Base-by-base conservation (phyloP, 495 filamentous ascomycete species). In the Xanthoparmelia taractica region DNA sequence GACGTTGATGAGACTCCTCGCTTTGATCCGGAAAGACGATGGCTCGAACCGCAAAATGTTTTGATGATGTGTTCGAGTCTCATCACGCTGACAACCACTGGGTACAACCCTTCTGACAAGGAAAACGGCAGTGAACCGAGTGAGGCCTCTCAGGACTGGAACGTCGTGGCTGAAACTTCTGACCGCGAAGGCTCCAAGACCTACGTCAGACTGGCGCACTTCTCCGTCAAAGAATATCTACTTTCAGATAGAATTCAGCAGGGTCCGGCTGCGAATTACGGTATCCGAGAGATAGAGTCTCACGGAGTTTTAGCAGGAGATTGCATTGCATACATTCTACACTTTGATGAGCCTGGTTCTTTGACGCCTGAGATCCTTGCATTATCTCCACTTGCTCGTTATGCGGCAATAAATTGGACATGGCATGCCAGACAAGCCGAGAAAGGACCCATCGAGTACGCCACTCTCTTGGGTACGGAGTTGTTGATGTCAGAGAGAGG, bases 1-100 rank as follows among this genome's bases (percentile, higher is more conserved):
- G 60, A 68, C 31, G 25, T 54, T 6, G 34, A 58, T 11, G 33
- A 15, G 1, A 41, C 45, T 13, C 20, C 54, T 18, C 37, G 36
- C 4, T 67, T 67, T 37, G 60, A 69, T 31, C 38, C 57, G 2
- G 48, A 61, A 17, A 37, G 60, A 31, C 65, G 67, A 20, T 38
- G 67, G 25, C 47, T 43, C 15, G 52, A 65, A 2, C 59, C 56
- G 2, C 12, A 47, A 31, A 66, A 68, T 12, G 52, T 70, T 2
- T 31, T 67, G 6, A 58, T 47, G n/a, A 48, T 66, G 2, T 72
- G 66, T 52, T 65, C 65, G 1, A 66, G 64, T 37, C 60, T 72
- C 0, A 63, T 70, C 15, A 47, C 43, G 20, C 10, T 47, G 4
- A 47, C 43, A 47, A 25, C 20, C 0, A 15, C 7, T 8, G 13